Evolutionary conservation across 306 rosid genomes (phyloP), one percentile per base, ranked within the genome.

Genomic region (Vachellia pachyceras): DNA sequence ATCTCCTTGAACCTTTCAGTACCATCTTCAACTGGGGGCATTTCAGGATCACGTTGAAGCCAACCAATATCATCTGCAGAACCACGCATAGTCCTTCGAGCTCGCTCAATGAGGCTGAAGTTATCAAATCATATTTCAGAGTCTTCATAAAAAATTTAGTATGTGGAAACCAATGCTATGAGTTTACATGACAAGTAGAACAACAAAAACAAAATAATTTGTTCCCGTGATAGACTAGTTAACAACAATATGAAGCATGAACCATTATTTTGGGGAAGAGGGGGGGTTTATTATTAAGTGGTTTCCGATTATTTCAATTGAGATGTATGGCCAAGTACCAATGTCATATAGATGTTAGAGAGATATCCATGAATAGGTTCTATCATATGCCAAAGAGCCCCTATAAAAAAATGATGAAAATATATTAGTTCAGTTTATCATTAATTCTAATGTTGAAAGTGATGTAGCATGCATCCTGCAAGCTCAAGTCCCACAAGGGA

Each of bases 1-100:
- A 93, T 93, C 78, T 96, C 99, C 60, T 50, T 79, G 86, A 95
- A 95, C 67, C 91, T 95, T 42, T 89, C 90, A 0, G 98, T 93
- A 61, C 99, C 94, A 69, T 95, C 99, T 82, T 92, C 97, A 78
- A 91, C 94, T 0, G 94, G 85, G 20, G 94, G 97, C 97, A 95
- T 86, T 82, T 82, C 92, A 0, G 92, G 85, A 88, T 90, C 94
- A 81, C 82, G 88, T 84, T 91, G 97, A 75, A 95, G 93, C 99
- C 99, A 96, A 37, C 99, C 99, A 79, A 96, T 93, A 83, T 96
- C 99, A 85, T 92, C 98, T 40, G 97, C 94, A 29, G 98, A 96
- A 45, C 99, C 99, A 54, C 86, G 94, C 39, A 96, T 94, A 71
- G 98, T 96, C 88, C 85, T 92, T 72, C 94, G 87, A 79, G 94